Evolutionary conservation across 805 yeast genomes (phyloP), one percentile per base, ranked within the genome.

Genomic region (Zygosaccharomyces gambellarensis): DNA sequence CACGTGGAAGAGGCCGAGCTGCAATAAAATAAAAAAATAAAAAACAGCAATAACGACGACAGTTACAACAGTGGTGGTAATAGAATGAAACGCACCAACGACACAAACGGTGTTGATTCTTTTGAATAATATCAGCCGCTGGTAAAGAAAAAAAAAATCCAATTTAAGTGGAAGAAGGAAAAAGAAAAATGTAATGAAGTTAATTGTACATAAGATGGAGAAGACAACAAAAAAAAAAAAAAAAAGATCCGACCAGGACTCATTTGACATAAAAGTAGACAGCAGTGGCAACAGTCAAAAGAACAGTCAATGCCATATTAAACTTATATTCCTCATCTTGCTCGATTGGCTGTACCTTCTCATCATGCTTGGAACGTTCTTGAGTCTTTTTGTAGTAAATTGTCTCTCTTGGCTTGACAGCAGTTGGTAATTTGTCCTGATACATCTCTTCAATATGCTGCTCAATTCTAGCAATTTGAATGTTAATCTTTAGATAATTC

Each of bases 391-490:
- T 59, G 47, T 67, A 69, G 12, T 70, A 54, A 41, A 56, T 63
- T 8, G 75, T 69, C 47, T 65, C 58, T 43, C 68, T 65, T 52
- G 76, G 72, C 31, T 65, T 68, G 36, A 76, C 78, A 19, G 84
- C 83, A 5, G 50, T 47, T 39, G 90, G 90, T 46, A 83, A 62
- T 48, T 83, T 74, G 11, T 67, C 67, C 54, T 90, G 94, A 64
- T 82, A 81, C 78, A 86, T 75, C 45, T 75, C 73, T 65, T 92
- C 96, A 60, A 92, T 83, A 68, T 81, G 85, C 71, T 87, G 96
- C 62, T 89, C 96, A 55, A 94, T 81, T 68, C 87, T 85, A 46
- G 94, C 96, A 67, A 96, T 86, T 55, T 81, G 80, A 56, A 88
- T 80, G 59, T 95, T 95, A 57, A 94, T 79, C 52, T 82, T 79